These are phyloP conservation scores for Collybia sp. DNA, from an alignment of 768 basidiomycete species.

Conservation along the genomic window DNA sequence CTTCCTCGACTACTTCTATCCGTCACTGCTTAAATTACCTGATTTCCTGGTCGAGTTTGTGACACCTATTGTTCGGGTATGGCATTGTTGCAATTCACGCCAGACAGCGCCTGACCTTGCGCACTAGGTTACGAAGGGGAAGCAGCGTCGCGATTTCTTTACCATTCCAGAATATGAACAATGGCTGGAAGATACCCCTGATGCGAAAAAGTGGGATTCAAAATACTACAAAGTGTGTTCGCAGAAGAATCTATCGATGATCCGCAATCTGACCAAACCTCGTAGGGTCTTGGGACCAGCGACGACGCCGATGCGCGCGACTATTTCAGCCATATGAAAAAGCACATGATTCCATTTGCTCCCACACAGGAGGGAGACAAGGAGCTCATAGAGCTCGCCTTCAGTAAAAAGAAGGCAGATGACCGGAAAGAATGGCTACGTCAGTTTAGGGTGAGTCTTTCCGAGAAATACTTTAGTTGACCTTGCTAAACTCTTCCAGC, in stretches of 20 bases:
- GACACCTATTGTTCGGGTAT: constrained; percentile 93
- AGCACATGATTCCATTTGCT: constrained; percentile 93
- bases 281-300: constrained; percentile 93
- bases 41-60: constrained; percentile 97
- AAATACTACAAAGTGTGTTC: constrained; percentile 95
- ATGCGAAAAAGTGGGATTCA: constrained; percentile 77
- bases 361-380: constrained; percentile 77
- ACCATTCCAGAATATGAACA: constrained; percentile 95
- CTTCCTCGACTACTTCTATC: constrained; percentile 95
- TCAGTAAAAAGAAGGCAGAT: constrained; percentile 99
- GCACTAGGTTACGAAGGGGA: constrained; percentile 69
- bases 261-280: constrained; percentile 4
- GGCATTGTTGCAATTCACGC: constrained; percentile 13
- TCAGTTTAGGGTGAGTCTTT: constrained; percentile 67
- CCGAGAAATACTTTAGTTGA: background rate
- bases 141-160: constrained; percentile 83
- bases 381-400: constrained; percentile 92
- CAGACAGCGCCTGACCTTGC: background rate
- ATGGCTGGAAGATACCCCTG: constrained; percentile 79
- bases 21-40: constrained; percentile 85
- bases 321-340: constrained; percentile 90
- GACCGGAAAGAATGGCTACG: constrained; percentile 98
- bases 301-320: constrained; percentile 84
- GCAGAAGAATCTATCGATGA: background rate
- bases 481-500: constrained; percentile 36